phyloP scores from a whole-genome alignment of 768 basidiomycete genomes.

The Suillus paluster region DNA sequence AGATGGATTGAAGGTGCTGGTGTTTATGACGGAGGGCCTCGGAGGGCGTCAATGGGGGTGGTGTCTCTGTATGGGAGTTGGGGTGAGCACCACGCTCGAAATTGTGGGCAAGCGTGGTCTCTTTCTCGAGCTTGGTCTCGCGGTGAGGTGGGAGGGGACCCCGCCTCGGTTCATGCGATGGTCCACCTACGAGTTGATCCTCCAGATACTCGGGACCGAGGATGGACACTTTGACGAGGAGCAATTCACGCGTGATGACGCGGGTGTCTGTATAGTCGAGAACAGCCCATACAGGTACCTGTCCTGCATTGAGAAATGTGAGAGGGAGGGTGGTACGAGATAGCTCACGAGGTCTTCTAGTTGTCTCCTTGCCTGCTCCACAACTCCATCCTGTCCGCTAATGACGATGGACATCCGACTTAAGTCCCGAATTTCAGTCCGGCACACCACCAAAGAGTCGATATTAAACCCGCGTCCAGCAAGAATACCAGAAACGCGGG shows the following conservation, averaged over 20 bases:
- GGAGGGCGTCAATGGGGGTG: conserved; percentile 61
- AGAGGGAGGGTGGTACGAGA: neutral
- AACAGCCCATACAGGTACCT: conserved; percentile 99
- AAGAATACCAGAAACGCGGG: conserved; percentile 95
- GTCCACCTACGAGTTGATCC: conserved; percentile 85
- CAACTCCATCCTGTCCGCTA: conserved; percentile 94
- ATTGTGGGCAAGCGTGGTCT: conserved; percentile 72
- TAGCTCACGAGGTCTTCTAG: conserved; percentile 90
- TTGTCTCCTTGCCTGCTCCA: conserved; percentile 95
- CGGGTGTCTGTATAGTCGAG: conserved; percentile 95
- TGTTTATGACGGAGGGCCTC: conserved; percentile 91
- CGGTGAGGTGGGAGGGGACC: conserved; percentile 29
- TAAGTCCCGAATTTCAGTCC: conserved; percentile 95
- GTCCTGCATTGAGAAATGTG: neutral
- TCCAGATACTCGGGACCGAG: conserved; percentile 97
- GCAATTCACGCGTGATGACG: conserved; percentile 89
- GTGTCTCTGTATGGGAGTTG: conserved; percentile 29
- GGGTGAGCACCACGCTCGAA: conserved; percentile 67
- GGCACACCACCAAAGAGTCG: conserved; percentile 97
- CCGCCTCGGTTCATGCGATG: conserved; percentile 76
- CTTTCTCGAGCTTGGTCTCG: conserved; percentile 66
- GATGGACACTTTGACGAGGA: conserved; percentile 96
- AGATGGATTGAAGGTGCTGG: conserved; percentile 87
- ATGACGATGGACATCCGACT: conserved; percentile 98
- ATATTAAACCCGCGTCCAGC: conserved; percentile 98